Percentiles rank a stretch among this genome's conserved stretches.
These are phyloP conservation scores for Noccaea caerulescens DNA, from an alignment of 345 rosid genomes.

Conservation along the genomic window DNA sequence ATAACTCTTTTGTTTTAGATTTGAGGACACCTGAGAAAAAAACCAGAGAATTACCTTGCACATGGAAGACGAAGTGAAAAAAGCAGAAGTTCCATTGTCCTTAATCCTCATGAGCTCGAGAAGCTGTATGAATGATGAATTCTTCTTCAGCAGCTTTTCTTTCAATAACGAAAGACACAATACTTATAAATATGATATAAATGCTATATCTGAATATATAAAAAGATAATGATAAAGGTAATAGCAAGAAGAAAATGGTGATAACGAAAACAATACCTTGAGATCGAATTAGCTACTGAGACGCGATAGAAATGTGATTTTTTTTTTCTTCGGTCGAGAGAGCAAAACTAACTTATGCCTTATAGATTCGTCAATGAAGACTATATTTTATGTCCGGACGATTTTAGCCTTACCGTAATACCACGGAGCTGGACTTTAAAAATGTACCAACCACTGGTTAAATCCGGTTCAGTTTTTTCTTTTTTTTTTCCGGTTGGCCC, in stretches of 20 bases:
- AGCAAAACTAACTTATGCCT: slow-evolving; percentile 9
- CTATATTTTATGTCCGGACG: slow-evolving; percentile 1
- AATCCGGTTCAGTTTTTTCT: background rate
- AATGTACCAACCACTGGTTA: background rate
- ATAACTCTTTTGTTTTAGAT: no score
- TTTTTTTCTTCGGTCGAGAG: background rate
- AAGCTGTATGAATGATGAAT: background rate
- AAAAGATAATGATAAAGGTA: background rate
- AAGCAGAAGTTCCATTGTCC: slow-evolving; percentile 20
- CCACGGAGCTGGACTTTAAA: background rate
- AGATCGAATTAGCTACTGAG: background rate
- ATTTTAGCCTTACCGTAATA: slow-evolving; percentile 21
- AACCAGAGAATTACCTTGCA: slow-evolving; percentile 34
- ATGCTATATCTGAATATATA: background rate
- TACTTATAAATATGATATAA: background rate
- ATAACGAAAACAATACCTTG: background rate
- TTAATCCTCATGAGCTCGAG: background rate
- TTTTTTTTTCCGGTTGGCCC: background rate
- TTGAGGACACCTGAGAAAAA: background rate
- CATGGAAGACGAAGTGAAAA: slow-evolving; percentile 20
- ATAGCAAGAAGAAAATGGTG: background rate
- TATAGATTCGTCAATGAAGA: background rate
- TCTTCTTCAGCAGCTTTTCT: background rate
- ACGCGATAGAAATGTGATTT: slow-evolving; percentile 19
- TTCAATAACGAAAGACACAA: background rate